Base-by-base conservation (phyloP, 2,329 filamentous ascomycete species). In the Fusarium armeniacum region DNA sequence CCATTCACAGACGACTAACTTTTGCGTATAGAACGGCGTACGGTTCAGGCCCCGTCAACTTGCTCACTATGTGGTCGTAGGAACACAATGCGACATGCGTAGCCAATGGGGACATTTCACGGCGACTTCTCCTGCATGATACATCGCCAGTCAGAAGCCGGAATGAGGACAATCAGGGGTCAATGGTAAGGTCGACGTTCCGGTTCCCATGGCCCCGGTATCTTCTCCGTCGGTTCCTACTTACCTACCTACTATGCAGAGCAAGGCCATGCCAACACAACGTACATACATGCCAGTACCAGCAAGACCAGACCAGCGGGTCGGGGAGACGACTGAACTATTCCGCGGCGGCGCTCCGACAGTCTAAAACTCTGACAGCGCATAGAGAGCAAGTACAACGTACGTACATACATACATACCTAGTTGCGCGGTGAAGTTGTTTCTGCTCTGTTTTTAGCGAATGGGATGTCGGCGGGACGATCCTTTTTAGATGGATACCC, bases 51-150 rank as follows among this genome's bases (percentile, higher is more conserved):
- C 28, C 33, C 16, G 11, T 51, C 24, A 57, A 57, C 40, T 40
- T 33, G n/a, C 28, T 18, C 24, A 28, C 47, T 50, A 24, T 45
- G 28, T 26, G 30, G 35, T 52, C 41, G 51, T 51, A 58, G 60
- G 33, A 62, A 62, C 46, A 55, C 35, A n/a, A 35, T 69, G 49
- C 28, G 50, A 57, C 50, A 55, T 47, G 38, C 36, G 28, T 62
- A 62, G 36, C 55, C 38, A 66, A 67, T 50, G 30, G 36, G 44
- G 22, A 47, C 35, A 49, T 49, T 45, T 46, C 30, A 50, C 56
- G 57, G 67, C 59, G 71, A 67, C 61, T 57, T 58, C 70, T 74
- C 73, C 68, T 75, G 70, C 73, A 73, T 75, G 62, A 57, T 70
- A 68, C 64, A 72, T 70, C 58, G 54, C 45, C 32, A 55, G 46